phyloP scores from a whole-genome alignment of 1,284 basidiomycete genomes.

The Malassezia nana region DNA sequence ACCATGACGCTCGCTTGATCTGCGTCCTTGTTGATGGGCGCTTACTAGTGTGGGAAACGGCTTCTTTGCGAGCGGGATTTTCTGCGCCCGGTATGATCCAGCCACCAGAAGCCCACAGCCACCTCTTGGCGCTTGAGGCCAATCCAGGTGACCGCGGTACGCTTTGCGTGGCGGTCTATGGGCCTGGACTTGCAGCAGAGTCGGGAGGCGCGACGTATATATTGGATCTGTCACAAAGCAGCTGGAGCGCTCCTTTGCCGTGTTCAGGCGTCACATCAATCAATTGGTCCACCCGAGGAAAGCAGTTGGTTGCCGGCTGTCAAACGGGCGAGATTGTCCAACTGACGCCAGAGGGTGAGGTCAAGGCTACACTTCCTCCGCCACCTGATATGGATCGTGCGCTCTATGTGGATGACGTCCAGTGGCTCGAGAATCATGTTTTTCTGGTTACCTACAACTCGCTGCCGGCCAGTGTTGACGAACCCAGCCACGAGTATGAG shows the following conservation, averaged over 20 bases:
- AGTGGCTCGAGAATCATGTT: conserved; percentile 64
- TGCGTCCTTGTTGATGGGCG: background rate
- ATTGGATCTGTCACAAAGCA: conserved; percentile 25
- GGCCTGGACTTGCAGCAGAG: conserved; percentile 20
- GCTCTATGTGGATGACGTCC: conserved; percentile 53
- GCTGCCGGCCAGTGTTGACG: conserved; percentile 22
- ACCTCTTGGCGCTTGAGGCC: conserved; percentile 44
- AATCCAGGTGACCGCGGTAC: conserved; percentile 50
- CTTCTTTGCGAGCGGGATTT: background rate
- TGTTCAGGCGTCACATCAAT: conserved; percentile 50
- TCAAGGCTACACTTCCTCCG: conserved; percentile 48
- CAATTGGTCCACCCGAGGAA: conserved; percentile 76
- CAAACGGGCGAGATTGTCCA: conserved; percentile 63
- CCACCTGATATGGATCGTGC: conserved; percentile 50
- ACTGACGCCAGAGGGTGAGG: conserved; percentile 57
- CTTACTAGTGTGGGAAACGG: background rate
- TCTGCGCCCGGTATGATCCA: background rate
- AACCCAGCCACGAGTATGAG: conserved; percentile 53
- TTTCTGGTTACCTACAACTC: conserved; percentile 62
- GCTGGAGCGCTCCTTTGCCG: conserved; percentile 22
- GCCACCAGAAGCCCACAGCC: background rate
- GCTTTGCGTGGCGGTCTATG: conserved; percentile 48
- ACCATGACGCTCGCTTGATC: conserved; percentile 3
- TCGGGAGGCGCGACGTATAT: conserved; percentile 10
- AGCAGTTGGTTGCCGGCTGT: conserved; percentile 68